phyloP scores from a whole-genome alignment of 1,284 basidiomycete genomes.

The Marasmius tenuissimus region DNA sequence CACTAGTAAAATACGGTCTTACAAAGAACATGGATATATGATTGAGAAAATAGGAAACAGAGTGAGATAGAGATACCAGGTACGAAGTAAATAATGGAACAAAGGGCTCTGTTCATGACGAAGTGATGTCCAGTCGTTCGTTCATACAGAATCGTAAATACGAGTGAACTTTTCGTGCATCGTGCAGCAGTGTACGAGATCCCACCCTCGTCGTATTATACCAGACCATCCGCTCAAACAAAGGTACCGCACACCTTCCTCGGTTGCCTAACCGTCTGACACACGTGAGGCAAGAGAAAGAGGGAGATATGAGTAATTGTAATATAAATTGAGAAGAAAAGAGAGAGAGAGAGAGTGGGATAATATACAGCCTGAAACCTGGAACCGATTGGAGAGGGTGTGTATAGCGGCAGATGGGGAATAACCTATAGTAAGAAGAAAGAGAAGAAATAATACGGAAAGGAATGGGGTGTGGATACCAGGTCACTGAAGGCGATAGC shows the following conservation, averaged over 20 bases:
- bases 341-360: conserved; percentile 6
- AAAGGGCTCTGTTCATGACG: neutral
- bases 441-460: conserved; percentile 19
- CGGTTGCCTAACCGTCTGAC: no score
- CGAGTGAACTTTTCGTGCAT: neutral
- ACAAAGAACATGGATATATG: neutral
- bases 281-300: neutral
- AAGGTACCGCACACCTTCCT: no score
- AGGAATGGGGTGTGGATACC: neutral
- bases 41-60: neutral
- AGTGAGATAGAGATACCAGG: neutral
- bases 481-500: neutral
- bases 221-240: no score
- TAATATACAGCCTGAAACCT: conserved; percentile 14
- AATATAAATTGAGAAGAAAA: conserved; percentile 3
- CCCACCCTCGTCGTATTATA: no score
- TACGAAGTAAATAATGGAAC: neutral
- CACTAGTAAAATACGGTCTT: neutral
- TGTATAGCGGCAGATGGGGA: conserved; percentile 15
- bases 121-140: neutral
- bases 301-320: neutral
- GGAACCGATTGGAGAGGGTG: conserved; percentile 14
- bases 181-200: no score
- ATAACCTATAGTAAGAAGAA: conserved; percentile 24
- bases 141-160: neutral